Evolutionary conservation across 2,329 filamentous ascomycete species (phyloP).

Genomic region (Fusarium begoniae): DNA sequence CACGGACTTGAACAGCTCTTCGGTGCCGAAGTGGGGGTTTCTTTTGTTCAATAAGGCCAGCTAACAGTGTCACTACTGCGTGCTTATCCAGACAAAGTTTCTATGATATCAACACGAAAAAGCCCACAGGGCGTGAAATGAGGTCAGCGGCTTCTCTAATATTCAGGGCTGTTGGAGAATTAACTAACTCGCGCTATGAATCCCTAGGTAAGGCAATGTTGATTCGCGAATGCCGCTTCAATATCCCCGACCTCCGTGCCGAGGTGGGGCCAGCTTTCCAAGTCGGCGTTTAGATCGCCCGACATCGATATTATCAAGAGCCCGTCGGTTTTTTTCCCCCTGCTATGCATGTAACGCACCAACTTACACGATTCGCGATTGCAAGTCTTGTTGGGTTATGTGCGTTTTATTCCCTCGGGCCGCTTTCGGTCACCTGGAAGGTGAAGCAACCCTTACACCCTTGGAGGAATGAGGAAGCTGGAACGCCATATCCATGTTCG

Average conservation of each 20-base stretch:
- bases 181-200: background rate
- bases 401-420: slow-evolving; percentile 1
- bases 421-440: background rate
- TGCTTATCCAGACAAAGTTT: background rate
- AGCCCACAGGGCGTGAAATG: background rate
- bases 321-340: slow-evolving; percentile 1
- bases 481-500: slow-evolving; percentile 6
- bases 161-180: slow-evolving; percentile 3
- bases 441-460: background rate
- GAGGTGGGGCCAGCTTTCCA: no score
- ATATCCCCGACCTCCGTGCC: no score
- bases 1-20: slow-evolving; percentile 26
- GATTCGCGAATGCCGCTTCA: no score
- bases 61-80: background rate
- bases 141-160: slow-evolving; percentile 16
- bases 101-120: background rate
- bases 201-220: no score
- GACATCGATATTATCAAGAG: slow-evolving; percentile 16
- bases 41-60: background rate
- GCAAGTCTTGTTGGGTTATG: background rate
- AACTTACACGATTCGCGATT: background rate
- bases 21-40: slow-evolving; percentile 35
- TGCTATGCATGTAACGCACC: background rate
- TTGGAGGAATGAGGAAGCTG: background rate
- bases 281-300: background rate